A percentile compares a stretch with the other conserved stretches of the same genome.
Evolutionary conservation across 305 asterid species (phyloP).

Genomic region (Fraxinus albicans): DNA sequence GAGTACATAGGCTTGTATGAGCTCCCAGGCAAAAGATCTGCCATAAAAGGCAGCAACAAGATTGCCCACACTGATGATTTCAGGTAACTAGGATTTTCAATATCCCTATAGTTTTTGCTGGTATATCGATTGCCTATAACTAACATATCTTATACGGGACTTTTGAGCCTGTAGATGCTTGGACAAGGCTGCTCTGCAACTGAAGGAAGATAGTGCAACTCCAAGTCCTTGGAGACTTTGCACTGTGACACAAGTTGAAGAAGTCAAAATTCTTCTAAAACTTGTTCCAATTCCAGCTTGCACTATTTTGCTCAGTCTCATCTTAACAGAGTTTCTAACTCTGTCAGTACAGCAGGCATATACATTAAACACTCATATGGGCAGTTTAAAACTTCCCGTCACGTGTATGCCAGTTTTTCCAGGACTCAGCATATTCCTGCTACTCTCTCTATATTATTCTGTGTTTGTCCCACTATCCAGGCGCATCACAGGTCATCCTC

Average conservation of each 20-base stretch:
- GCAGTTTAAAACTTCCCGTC: conserved; percentile 83
- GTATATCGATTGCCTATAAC: background rate
- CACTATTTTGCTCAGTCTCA: conserved; percentile 79
- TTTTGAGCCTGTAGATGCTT: conserved; percentile 49
- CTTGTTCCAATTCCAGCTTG: conserved; percentile 80
- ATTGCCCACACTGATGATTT: conserved; percentile 83
- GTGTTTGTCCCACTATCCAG: conserved; percentile 83
- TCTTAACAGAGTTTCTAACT: conserved; percentile 79
- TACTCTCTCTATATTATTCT: conserved; percentile 84
- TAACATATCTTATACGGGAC: background rate
- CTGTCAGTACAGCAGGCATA: conserved; percentile 96
- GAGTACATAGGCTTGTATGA: conserved; percentile 87
- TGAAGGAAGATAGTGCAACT: conserved; percentile 65
- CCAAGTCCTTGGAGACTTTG: conserved; percentile 88
- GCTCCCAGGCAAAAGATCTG: conserved; percentile 82
- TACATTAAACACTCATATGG: conserved; percentile 86
- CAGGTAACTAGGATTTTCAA: conserved; percentile 45
- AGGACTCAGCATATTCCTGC: conserved; percentile 83
- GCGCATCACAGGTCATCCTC: conserved; percentile 90
- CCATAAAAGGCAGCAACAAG: conserved; percentile 84
- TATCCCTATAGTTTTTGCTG: background rate
- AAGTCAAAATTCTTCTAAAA: conserved; percentile 79
- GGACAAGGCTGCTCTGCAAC: conserved; percentile 93
- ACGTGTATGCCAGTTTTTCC: conserved; percentile 99
- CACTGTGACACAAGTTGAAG: conserved; percentile 99